Conservation (phyloP, 345 rosid species). For the Syzygium oleosum region DNA sequence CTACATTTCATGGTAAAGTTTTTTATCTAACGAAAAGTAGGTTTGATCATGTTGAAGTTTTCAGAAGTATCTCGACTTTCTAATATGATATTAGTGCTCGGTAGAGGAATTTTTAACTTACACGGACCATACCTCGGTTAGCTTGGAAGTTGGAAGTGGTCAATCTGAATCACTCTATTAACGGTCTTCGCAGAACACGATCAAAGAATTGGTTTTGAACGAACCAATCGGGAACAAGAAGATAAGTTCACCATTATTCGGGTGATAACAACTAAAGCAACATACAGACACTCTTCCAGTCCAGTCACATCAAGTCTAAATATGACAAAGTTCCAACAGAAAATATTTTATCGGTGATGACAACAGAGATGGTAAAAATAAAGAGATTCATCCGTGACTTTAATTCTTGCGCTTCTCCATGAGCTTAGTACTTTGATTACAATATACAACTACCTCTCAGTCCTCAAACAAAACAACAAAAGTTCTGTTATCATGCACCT, state of each 20-base stretch:
- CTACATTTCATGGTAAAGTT: too few relatives aligned
- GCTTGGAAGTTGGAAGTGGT: neutral
- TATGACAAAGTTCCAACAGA: neutral
- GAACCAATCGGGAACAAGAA: neutral
- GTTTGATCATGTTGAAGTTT: fast-evolving
- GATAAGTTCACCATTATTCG: neutral
- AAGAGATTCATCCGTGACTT: neutral
- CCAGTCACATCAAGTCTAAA: neutral
- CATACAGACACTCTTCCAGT: neutral
- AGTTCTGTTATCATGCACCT: neutral
- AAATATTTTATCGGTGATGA: neutral
- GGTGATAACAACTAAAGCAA: neutral
- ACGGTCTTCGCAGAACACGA: neutral
- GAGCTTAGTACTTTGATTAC: neutral
- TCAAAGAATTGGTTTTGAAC: neutral
- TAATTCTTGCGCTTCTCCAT: neutral
- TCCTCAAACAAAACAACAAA: neutral
- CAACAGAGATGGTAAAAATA: neutral
- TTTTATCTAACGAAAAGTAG: neutral
- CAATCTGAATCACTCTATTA: neutral
- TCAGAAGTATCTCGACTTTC: neutral
- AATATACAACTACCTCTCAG: neutral
- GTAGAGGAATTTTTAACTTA: too few relatives aligned
- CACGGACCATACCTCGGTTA: neutral
- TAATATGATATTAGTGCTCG: fast-evolving